Base-by-base conservation (phyloP, 179 eudicot genomes). In the Spergularia azorica region DNA sequence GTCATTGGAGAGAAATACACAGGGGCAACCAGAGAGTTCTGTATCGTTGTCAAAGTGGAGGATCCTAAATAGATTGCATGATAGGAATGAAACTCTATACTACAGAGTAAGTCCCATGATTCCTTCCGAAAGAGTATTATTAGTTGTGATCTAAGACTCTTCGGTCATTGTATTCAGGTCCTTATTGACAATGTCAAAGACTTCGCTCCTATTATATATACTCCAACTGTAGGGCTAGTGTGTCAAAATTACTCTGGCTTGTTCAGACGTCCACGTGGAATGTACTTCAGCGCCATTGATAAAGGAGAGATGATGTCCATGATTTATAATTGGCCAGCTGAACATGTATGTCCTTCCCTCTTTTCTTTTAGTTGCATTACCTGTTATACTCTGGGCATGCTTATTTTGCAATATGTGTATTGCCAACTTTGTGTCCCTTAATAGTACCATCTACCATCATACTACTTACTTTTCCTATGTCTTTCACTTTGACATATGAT, bases 291-390 rank as follows among this genome's bases (percentile, higher is more conserved):
- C 70, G 99, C 97, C 63, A 94, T 89, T 81, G 99, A 96, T 80
- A 94, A 88, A 84, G 97, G 99, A 84, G 99, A 96, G 88, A 96
- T 96, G 99, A 96, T 96, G 98, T 96, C 99, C 72, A 96, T 96
- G 99, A 94, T 96, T 81, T 96, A 90, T 62, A 96, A 96, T 80
- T 96, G 99, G 99, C 99, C 99, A 26, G 77, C 97, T 82, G 76
- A 81, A 57, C 81, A 90, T 84, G 99, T 95, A 88, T 82, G 79
- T 38, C 71, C 38, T 77, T 61, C 70, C 61, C 15, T 64, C 54
- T 41, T 41, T 68, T 50, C 18, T 50, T 50, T 8, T 50, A 67
- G 21, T 70, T 15, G 43, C n/a, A 43, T 43, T 21, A 68, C 50
- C 58, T 12, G 38, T 20, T 56, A 6, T 43, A 50, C 7, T 68